phyloP scores from a whole-genome alignment of 2,329 filamentous ascomycete genomes.

The Fusarium pininemorale region DNA sequence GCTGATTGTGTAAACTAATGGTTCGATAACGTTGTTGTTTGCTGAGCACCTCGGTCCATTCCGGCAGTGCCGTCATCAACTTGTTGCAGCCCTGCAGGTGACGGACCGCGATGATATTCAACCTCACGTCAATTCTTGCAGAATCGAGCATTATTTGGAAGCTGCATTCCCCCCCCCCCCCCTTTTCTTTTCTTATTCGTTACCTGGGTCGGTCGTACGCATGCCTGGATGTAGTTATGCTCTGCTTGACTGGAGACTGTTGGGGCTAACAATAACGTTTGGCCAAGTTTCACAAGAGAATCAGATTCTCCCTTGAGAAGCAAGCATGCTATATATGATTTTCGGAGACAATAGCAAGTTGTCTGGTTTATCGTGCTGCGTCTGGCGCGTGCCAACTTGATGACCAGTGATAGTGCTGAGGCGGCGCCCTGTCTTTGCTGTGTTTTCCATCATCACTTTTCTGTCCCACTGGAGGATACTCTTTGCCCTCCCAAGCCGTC shows the following conservation, averaged over 20 bases:
- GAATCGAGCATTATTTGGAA: not conserved
- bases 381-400: conserved; percentile 49
- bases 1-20: not conserved
- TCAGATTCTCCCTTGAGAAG: not conserved
- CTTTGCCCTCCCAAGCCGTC: conserved; percentile 66
- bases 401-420: conserved; percentile 47
- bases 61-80: conserved; percentile 22
- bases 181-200: not conserved
- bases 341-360: not conserved
- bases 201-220: not conserved
- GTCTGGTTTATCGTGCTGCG: conserved; percentile 30
- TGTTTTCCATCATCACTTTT: conserved; percentile 25
- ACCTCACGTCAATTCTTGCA: not conserved
- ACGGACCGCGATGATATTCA: not conserved
- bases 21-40: not conserved
- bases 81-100: not conserved
- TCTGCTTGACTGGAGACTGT: too few species aligned
- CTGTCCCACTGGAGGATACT: conserved; percentile 13
- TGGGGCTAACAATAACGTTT: too few species aligned
- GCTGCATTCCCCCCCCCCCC: too few species aligned
- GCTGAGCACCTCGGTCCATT: not conserved
- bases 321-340: not conserved
- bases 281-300: not conserved
- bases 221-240: not conserved
- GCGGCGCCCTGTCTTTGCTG: conserved; percentile 23